Conservation (phyloP, 2,329 filamentous ascomycete species). For the Myotisia sp. region DNA sequence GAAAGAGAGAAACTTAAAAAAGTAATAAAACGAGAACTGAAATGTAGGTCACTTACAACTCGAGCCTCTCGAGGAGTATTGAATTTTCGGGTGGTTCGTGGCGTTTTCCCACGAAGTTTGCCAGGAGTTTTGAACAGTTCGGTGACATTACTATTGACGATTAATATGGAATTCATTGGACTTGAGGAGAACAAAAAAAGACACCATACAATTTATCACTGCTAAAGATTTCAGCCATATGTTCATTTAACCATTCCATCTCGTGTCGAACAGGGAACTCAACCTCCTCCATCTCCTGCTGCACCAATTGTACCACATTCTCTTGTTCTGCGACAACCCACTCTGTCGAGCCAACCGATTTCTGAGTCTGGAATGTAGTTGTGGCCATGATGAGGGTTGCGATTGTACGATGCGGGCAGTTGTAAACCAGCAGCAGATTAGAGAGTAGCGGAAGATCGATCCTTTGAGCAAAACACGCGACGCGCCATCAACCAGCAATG, state of each 20-base stretch:
- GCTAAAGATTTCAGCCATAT: conserved; percentile 89
- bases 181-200: not conserved
- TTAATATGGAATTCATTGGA: too few relatives aligned
- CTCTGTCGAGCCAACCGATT: conserved; percentile 59
- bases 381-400: conserved; percentile 21
- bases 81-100: conserved; percentile 30
- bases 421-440: too few relatives aligned
- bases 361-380: conserved; percentile 26
- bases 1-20: too few relatives aligned
- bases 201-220: conserved; percentile 63
- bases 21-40: too few relatives aligned
- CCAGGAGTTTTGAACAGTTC: conserved; percentile 73
- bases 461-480: too few relatives aligned
- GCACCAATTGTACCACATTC: conserved; percentile 59
- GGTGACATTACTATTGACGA: conserved; percentile 67
- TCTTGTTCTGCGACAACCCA: conserved; percentile 80
- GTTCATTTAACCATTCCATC: conserved; percentile 95
- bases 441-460: too few relatives aligned
- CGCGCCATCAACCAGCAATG: too few relatives aligned
- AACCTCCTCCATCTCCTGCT: conserved; percentile 83
- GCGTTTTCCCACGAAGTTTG: conserved; percentile 36
- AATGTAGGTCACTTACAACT: conserved; percentile 25
- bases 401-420: too few relatives aligned
- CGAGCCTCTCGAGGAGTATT: conserved; percentile 18
- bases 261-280: conserved; percentile 85